Evolutionary conservation across 73 alveolate genomes (phyloP).

Genomic region (Paramecium tetraurelia): DNA sequence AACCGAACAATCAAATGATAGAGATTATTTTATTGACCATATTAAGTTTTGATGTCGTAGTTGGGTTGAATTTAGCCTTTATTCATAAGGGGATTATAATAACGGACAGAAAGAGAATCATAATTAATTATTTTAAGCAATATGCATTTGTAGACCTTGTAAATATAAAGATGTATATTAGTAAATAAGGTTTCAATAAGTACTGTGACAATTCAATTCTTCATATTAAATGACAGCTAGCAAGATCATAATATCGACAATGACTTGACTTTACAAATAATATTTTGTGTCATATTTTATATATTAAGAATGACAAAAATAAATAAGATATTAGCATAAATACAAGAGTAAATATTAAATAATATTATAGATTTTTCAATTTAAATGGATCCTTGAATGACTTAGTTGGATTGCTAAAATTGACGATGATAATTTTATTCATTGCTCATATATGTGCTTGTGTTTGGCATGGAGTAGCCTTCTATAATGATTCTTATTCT

Average conservation of each 20-base stretch:
- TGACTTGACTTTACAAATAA: neutral
- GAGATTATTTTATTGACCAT: neutral
- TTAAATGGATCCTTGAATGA: conserved; percentile 43
- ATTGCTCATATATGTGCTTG: conserved; percentile 48
- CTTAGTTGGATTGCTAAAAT: conserved; percentile 10
- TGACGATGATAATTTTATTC: neutral
- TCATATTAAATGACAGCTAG: neutral
- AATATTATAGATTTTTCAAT: neutral
- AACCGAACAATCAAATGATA: neutral
- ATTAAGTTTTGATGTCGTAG: neutral
- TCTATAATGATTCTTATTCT: neutral
- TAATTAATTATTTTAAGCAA: neutral
- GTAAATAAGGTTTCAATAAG: conserved; percentile 25
- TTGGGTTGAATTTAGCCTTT: conserved; percentile 38
- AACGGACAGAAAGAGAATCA: neutral
- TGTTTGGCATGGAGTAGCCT: conserved; percentile 43
- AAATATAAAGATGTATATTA: neutral
- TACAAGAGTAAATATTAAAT: neutral
- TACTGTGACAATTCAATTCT: neutral
- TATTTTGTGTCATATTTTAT: neutral
- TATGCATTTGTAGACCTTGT: conserved; percentile 41
- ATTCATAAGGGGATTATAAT: conserved; percentile 16
- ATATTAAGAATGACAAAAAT: conserved; percentile 34
- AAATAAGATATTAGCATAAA: conserved; percentile 1
- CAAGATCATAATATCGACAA: neutral